phyloP scores from a whole-genome alignment of 305 asterid genomes.

The Rubia tinctorum region DNA sequence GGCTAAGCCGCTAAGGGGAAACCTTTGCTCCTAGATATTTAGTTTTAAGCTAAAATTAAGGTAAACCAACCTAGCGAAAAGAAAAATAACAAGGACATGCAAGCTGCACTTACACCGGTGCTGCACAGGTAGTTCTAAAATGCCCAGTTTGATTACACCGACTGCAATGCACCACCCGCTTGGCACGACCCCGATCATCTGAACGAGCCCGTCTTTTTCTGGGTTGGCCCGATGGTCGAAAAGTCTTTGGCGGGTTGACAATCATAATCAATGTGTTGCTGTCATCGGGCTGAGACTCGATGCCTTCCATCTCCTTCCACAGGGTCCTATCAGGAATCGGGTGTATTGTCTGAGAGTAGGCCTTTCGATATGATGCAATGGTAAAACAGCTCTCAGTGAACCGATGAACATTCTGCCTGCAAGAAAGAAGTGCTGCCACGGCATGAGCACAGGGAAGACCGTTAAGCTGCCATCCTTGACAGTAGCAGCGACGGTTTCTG shows the following conservation, averaged over 20 bases:
- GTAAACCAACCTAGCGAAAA: neutral
- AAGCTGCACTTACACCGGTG: conserved; percentile 40
- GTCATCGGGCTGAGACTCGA: conserved; percentile 20
- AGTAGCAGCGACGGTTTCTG: conserved; percentile 45
- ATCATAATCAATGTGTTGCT: conserved; percentile 27
- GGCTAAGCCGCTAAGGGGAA: neutral
- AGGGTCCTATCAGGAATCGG: conserved; percentile 60
- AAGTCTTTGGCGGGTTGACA: conserved; percentile 59
- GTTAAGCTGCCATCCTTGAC: conserved; percentile 61
- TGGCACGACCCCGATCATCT: conserved; percentile 39
- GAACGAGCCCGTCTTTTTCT: conserved; percentile 47
- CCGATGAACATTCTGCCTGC: conserved; percentile 65
- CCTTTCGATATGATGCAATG: conserved; percentile 50
- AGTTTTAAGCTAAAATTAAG: neutral
- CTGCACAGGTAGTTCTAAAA: conserved; percentile 55
- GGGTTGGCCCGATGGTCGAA: conserved; percentile 44
- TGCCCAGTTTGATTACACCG: conserved; percentile 51
- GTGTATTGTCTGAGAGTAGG: conserved; percentile 62
- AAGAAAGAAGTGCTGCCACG: conserved; percentile 67
- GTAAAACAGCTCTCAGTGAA: conserved; percentile 70
- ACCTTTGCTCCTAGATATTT: neutral
- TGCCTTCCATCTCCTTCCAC: conserved; percentile 46
- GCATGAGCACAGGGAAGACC: conserved; percentile 76
- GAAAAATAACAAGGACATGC: neutral
- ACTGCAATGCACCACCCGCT: conserved; percentile 51